Base-by-base conservation (phyloP, 2,329 filamentous ascomycete species). In the Ophiostoma australiae region DNA sequence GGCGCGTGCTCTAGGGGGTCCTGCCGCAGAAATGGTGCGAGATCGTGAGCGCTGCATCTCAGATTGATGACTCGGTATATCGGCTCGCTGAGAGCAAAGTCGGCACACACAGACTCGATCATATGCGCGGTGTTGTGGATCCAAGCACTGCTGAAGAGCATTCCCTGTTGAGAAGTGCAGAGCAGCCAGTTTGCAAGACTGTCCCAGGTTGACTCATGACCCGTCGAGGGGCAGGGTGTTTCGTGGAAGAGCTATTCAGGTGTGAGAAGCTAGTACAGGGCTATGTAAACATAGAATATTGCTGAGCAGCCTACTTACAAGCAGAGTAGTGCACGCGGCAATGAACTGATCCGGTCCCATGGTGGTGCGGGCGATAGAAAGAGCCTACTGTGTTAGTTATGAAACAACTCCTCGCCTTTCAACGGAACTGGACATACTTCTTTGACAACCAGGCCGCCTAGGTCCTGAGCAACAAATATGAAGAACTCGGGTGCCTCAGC, bases 61-160 rank as follows among this genome's bases (percentile, higher is more conserved):
- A 65, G 5, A 65, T 65, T 65, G 27, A 65, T 17, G 17, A 65
- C 61, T 15, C 33, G 61, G 15, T 65, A 65, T 37, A 65, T 37
- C 13, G 61, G 61, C 17, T 65, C 61, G 61, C 61, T 65, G 8
- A 65, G 31, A n/a, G 20, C 61, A 37, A 65, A 65, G 61, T 39
- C 61, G 33, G 61, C 15, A 39, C 61, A 65, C 13, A 65, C 61
- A 35, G 61, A 65, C 31, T 65, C 61, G 7, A 65, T 65, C 61
- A 65, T 65, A 17, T 20, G 61, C 13, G 61, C 61, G 10, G 61
- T 65, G 33, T 65, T 65, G 11, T 65, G 61, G 17, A 65, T 65
- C 61, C 61, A 65, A 31, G 15, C 61, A 37, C 33, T 65, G 33
- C 61, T 65, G 61, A 65, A 65, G 15, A 65, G 61, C 61, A 65